A percentile compares a stretch with the other conserved stretches of the same genome.
phyloP scores from a whole-genome alignment of 2,329 filamentous ascomycete species.

The Orbilia javanica region DNA sequence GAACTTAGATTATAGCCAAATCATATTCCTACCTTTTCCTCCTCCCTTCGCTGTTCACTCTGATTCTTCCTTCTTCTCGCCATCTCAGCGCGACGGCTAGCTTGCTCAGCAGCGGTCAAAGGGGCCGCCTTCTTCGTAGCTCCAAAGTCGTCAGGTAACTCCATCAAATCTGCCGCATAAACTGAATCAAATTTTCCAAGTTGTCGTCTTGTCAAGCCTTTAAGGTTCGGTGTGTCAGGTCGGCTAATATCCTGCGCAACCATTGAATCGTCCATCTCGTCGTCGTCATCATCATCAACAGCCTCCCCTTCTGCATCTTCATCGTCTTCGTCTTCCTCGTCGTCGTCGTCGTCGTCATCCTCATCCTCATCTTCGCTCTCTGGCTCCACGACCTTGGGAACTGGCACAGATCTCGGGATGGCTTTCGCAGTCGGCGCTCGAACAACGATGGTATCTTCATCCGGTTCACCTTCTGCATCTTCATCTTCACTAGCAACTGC shows the following conservation, averaged over 20 bases:
- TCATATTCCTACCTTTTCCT: constrained; percentile 75
- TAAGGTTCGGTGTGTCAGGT: constrained; percentile 71
- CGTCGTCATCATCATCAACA: constrained; percentile 47
- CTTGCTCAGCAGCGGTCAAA: constrained; percentile 79
- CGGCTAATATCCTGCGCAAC: constrained; percentile 61
- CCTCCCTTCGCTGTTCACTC: constrained; percentile 81
- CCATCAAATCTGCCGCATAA: constrained; percentile 66
- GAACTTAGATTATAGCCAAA: background rate
- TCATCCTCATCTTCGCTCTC: constrained; percentile 39
- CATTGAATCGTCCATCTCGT: constrained; percentile 62
- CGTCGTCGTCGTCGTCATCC: constrained; percentile 44
- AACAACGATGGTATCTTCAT: constrained; percentile 63
- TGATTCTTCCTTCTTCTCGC: constrained; percentile 79
- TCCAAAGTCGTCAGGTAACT: constrained; percentile 66
- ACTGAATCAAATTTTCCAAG: constrained; percentile 72
- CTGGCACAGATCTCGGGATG: constrained; percentile 12
- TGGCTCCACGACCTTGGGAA: constrained; percentile 39
- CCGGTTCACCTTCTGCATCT: constrained; percentile 62
- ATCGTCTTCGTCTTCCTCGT: constrained; percentile 56
- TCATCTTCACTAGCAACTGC: constrained; percentile 65
- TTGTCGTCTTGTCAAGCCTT: constrained; percentile 77
- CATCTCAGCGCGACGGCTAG: constrained; percentile 80
- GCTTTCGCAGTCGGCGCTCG: constrained; percentile 10
- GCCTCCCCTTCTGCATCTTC: constrained; percentile 57
- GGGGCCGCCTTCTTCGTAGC: constrained; percentile 49